Evolutionary conservation across 257 asterid species (phyloP).

Genomic region (Scutellaria barbata): DNA sequence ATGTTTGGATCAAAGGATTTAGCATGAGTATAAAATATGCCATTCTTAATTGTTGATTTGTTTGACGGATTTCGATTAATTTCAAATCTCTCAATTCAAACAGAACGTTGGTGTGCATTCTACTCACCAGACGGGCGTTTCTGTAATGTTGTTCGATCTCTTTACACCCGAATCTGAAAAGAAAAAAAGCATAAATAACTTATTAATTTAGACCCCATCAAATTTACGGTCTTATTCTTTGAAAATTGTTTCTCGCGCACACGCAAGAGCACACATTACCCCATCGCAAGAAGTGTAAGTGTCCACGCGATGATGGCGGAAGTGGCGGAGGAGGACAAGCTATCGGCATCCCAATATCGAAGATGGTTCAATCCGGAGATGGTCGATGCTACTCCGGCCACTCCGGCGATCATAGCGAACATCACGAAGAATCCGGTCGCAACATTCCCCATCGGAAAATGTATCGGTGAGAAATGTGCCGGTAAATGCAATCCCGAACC

Average conservation of each 20-base stretch:
- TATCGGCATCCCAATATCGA: constrained; percentile 61
- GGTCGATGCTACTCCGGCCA: constrained; percentile 73
- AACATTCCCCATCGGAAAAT: constrained; percentile 88
- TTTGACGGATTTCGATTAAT: too few relatives aligned
- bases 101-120: background rate
- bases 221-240: background rate
- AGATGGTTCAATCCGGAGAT: constrained; percentile 69
- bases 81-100: background rate
- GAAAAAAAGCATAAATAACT: background rate
- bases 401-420: constrained; percentile 78
- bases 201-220: background rate
- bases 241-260: background rate
- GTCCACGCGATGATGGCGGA: constrained; percentile 81
- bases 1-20: too few relatives aligned
- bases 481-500: constrained; percentile 74
- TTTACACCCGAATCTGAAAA: constrained; percentile 77
- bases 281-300: constrained; percentile 91
- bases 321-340: constrained; percentile 68
- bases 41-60: too few relatives aligned
- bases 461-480: constrained; percentile 85
- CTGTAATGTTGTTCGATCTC: constrained; percentile 65
- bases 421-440: constrained; percentile 92
- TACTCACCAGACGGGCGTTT: constrained; percentile 78
- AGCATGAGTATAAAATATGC: too few relatives aligned
- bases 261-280: constrained; percentile 47